Percentiles rank a stretch among this genome's conserved stretches.
Conservation (phyloP, 2,329 filamentous ascomycete genomes). For the Aquanectria penicillioides region DNA sequence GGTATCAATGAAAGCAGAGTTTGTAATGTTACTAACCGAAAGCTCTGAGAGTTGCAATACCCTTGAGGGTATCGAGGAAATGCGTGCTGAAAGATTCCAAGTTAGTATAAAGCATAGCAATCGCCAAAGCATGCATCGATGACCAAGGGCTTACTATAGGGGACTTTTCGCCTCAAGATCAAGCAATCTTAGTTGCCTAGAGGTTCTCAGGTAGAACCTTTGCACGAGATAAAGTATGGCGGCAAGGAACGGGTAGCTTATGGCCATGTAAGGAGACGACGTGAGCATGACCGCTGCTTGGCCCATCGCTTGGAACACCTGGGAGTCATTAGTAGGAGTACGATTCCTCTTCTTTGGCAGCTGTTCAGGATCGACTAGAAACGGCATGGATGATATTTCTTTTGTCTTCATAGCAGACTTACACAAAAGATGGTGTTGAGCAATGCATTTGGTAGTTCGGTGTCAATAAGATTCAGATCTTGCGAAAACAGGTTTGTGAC, state of each 20-base stretch:
- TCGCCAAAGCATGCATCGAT: no score
- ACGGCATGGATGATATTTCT: no score
- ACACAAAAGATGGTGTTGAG: no score
- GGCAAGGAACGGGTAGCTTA: slow-evolving; percentile 60
- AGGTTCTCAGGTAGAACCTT: slow-evolving; percentile 67
- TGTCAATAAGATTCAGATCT: slow-evolving; percentile 50
- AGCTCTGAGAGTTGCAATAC: slow-evolving; percentile 63
- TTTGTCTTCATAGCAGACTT: no score
- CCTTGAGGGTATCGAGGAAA: slow-evolving; percentile 65
- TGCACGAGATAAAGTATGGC: slow-evolving; percentile 60
- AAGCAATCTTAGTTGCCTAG: slow-evolving; percentile 65
- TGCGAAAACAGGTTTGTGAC: slow-evolving; percentile 51
- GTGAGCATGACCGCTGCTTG: slow-evolving; percentile 43
- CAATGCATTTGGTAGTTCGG: slow-evolving; percentile 44
- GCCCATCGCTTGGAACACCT: slow-evolving; percentile 1
- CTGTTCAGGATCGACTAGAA: no score
- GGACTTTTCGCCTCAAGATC: slow-evolving; percentile 68
- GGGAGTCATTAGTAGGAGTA: no score
- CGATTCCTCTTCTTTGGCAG: no score
- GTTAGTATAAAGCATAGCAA: neutral
- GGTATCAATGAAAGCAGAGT: neutral
- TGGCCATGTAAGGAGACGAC: slow-evolving; percentile 52
- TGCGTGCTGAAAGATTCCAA: slow-evolving; percentile 45
- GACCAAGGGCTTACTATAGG: slow-evolving; percentile 57
- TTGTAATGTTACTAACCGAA: slow-evolving; percentile 57